Conservation (phyloP, 2,329 filamentous ascomycete species). For the Paecilomyces fulvus region DNA sequence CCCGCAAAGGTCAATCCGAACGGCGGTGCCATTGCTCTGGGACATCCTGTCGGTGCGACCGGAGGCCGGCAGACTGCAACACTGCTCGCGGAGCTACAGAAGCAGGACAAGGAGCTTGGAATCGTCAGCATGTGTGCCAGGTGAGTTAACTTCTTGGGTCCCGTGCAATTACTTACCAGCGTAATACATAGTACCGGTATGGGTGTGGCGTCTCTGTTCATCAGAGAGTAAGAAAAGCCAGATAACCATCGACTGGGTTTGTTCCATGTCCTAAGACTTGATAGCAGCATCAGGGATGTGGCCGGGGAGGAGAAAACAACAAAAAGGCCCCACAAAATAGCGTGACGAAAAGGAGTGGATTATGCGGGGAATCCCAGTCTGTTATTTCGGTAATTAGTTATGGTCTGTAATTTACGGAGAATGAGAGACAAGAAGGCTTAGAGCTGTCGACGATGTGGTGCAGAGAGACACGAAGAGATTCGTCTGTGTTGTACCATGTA, state of each 20-base stretch:
- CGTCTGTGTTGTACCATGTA: neutral
- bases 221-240: conserved; percentile 11
- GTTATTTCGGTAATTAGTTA: neutral
- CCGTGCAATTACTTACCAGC: neutral
- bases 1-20: conserved; percentile 71
- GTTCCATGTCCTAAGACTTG: neutral
- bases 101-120: conserved; percentile 76
- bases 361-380: neutral
- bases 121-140: conserved; percentile 79
- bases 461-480: neutral
- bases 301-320: neutral
- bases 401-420: neutral
- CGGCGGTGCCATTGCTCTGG: conserved; percentile 83
- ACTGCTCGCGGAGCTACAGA: conserved; percentile 70
- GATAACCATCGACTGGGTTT: neutral
- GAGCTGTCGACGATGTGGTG: neutral
- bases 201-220: conserved; percentile 17
- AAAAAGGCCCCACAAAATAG: conserved; percentile 1
- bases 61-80: conserved; percentile 82
- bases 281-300: neutral
- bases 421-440: neutral
- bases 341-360: neutral
- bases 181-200: conserved; percentile 13
- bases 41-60: conserved; percentile 80
- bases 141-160: conserved; percentile 32